These are phyloP conservation scores for Metschnikowia reukaufii DNA, from an alignment of 805 yeast species.

Conservation along the genomic window DNA sequence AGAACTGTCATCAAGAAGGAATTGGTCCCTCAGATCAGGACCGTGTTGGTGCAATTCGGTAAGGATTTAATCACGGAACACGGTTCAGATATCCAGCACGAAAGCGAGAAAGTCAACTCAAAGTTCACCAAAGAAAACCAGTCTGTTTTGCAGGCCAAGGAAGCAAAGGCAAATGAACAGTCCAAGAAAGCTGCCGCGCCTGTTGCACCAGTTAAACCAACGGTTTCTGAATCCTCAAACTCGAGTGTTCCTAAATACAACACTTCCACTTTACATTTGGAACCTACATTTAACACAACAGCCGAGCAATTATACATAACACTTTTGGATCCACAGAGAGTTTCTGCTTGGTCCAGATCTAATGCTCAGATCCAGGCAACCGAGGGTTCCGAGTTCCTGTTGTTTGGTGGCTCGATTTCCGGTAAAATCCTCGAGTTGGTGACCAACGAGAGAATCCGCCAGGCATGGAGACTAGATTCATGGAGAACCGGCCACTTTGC, in stretches of 20 bases:
- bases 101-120: constrained; percentile 42
- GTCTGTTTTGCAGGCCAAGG: constrained; percentile 12
- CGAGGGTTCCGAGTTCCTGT: constrained; percentile 61
- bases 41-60: constrained; percentile 64
- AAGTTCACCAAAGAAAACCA: constrained; percentile 52
- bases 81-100: constrained; percentile 86
- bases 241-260: constrained; percentile 61
- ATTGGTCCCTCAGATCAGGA: constrained; percentile 70
- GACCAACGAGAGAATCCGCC: constrained; percentile 58
- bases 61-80: constrained; percentile 70
- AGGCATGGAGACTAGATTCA: constrained; percentile 83
- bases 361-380: constrained; percentile 52
- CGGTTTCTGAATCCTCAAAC: constrained; percentile 2
- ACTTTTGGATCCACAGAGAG: constrained; percentile 70
- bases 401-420: constrained; percentile 85
- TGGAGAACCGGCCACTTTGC: constrained; percentile 91
- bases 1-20: constrained; percentile 49
- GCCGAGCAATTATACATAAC: constrained; percentile 84
- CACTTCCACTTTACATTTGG: constrained; percentile 74
- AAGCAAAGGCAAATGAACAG: constrained; percentile 4
- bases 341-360: constrained; percentile 90
- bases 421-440: constrained; percentile 66
- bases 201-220: constrained; percentile 11
- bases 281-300: constrained; percentile 80
- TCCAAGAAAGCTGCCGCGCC: constrained; percentile 7